Percentiles rank a stretch among this genome's conserved stretches.
Conservation (phyloP, 2,329 filamentous ascomycete species). For the Exophiala oligosperma region DNA sequence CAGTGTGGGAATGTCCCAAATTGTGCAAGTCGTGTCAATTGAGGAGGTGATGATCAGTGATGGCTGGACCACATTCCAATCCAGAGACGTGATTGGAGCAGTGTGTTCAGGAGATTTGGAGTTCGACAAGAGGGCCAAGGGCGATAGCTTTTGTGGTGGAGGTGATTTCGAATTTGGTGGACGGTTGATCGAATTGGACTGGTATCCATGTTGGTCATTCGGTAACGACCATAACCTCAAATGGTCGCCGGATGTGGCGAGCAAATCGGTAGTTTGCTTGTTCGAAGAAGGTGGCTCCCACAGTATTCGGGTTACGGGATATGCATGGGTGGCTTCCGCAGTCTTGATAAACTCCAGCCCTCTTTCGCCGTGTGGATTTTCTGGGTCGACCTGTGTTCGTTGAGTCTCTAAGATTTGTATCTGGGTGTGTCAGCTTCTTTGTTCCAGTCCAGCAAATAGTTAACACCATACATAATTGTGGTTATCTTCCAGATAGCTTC, state of each 20-base stretch:
- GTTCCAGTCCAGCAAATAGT: conserved; percentile 34
- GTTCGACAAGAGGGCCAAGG: conserved; percentile 89
- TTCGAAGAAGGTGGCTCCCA: conserved; percentile 96
- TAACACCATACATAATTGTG: conserved; percentile 79
- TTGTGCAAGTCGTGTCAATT: conserved; percentile 98
- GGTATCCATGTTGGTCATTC: conserved; percentile 47
- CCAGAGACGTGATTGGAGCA: conserved; percentile 89
- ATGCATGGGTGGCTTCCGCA: conserved; percentile 95
- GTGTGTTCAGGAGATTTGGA: conserved; percentile 98
- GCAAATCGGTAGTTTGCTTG: conserved; percentile 90
- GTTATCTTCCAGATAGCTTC: conserved; percentile 95
- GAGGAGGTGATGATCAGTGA: conserved; percentile 98
- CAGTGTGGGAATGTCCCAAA: conserved; percentile 97
- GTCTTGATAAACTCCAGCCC: conserved; percentile 88
- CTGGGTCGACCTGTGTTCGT: conserved; percentile 67
- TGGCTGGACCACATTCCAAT: conserved; percentile 97
- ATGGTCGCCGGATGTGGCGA: conserved; percentile 94
- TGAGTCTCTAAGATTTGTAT: conserved; percentile 97
- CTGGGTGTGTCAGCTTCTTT: conserved; percentile 48
- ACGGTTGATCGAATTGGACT: conserved; percentile 67
- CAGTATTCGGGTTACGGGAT: conserved; percentile 89
- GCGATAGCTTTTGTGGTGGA: conserved; percentile 79
- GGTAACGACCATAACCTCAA: conserved; percentile 91
- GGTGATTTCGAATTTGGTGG: conserved; percentile 60
- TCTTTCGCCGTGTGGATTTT: conserved; percentile 69